phyloP scores from a whole-genome alignment of 768 basidiomycete genomes.

The Tremella fuciformis region DNA sequence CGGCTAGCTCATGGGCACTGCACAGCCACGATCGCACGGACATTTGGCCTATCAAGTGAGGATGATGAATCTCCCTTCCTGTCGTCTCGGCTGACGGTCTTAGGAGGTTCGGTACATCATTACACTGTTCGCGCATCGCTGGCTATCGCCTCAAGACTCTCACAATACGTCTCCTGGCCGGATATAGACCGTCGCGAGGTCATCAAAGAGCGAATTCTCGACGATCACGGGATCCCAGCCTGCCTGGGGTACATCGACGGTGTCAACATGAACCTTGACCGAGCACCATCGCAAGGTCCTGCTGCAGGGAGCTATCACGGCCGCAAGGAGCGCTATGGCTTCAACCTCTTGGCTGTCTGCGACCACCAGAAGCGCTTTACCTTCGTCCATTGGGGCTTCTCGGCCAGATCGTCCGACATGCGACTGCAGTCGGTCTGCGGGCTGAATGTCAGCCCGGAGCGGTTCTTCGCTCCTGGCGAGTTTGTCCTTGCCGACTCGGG shows the following conservation, averaged over 20 bases:
- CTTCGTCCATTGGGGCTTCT: conserved; percentile 2
- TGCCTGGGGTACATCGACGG: not conserved
- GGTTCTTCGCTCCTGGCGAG: not conserved
- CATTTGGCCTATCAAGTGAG: not conserved
- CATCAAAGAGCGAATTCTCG: too few species aligned
- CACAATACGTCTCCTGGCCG: not conserved
- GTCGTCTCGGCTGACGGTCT: not conserved
- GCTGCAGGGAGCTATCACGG: conserved; percentile 1
- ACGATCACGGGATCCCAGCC: not conserved
- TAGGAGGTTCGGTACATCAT: not conserved
- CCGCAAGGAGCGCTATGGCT: conserved; percentile 7
- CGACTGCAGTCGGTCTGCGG: not conserved
- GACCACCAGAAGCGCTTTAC: conserved; percentile 10
- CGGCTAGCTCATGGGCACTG: not conserved
- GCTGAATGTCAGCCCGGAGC: not conserved
- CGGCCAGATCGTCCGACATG: conserved; percentile 3
- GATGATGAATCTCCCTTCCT: not conserved
- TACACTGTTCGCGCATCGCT: not conserved
- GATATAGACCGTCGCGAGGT: not conserved
- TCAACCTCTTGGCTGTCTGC: not conserved
- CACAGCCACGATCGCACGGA: not conserved
- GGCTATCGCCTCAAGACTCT: not conserved
- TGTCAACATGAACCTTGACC: conserved; percentile 9
- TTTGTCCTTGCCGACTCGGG: conserved; percentile 4
- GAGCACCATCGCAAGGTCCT: not conserved